Evolutionary conservation across 257 asterid species (phyloP).

Genomic region (Nicotiana knightiana): DNA sequence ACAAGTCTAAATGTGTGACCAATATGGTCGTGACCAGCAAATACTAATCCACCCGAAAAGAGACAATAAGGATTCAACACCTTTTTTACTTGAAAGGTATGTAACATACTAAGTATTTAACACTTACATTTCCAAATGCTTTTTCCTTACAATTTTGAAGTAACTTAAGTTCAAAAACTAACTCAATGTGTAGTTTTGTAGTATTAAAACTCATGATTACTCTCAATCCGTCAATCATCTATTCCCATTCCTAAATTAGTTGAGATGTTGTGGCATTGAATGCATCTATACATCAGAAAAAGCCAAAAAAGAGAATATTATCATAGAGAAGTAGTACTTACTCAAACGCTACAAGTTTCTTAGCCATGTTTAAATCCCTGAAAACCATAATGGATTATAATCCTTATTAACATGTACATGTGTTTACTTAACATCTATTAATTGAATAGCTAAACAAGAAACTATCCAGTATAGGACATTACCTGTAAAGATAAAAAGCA

Average conservation of each 20-base stretch:
- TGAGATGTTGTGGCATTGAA: neutral
- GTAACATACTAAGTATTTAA: neutral
- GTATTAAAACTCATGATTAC: neutral
- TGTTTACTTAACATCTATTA: too few species aligned
- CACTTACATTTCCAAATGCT: neutral
- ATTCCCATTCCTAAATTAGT: too few species aligned
- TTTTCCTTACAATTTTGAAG: too few species aligned
- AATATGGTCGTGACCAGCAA: neutral
- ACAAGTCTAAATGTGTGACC: neutral
- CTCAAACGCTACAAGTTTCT: neutral
- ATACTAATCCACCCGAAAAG: neutral
- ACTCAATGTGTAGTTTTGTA: neutral
- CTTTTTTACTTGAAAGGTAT: neutral
- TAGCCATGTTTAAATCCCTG: neutral
- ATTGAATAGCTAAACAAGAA: neutral
- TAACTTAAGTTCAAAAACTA: too few species aligned
- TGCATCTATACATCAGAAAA: neutral
- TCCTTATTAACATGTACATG: too few species aligned
- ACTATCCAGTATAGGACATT: conserved; percentile 14
- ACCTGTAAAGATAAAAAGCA: conserved; percentile 67
- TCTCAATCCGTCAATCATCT: neutral
- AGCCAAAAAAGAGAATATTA: neutral
- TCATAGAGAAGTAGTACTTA: neutral
- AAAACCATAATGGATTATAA: too few species aligned
- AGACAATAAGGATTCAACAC: neutral